phyloP scores from a whole-genome alignment of 345 rosid species.

The Gossypium anomalum region DNA sequence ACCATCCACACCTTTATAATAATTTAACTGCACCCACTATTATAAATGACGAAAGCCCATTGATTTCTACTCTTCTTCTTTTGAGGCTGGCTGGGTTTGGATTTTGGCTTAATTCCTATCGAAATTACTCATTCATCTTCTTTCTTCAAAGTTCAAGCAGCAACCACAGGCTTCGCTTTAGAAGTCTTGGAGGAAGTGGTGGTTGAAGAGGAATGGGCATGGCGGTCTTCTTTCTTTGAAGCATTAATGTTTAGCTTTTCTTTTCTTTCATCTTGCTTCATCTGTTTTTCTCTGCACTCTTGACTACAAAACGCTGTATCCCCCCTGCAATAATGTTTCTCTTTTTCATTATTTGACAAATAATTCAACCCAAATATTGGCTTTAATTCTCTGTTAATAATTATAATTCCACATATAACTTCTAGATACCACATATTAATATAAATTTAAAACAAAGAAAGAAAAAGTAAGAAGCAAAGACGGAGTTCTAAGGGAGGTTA shows the following conservation, averaged over 20 bases:
- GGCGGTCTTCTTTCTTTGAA: constrained; percentile 18
- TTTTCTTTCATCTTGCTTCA: constrained; percentile 61
- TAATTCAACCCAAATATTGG: not conserved
- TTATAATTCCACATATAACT: too few relatives aligned
- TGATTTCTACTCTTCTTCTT: not conserved
- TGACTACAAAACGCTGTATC: constrained; percentile 79
- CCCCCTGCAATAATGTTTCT: constrained; percentile 40
- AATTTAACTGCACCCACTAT: constrained; percentile 4
- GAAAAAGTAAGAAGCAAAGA: not conserved
- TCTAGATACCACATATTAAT: too few relatives aligned
- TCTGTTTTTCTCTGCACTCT: constrained; percentile 80
- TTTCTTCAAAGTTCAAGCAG: constrained; percentile 19
- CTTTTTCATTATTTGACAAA: not conserved
- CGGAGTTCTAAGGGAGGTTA: not conserved
- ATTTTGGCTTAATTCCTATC: not conserved
- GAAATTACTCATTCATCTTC: not conserved
- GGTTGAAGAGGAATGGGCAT: constrained; percentile 17
- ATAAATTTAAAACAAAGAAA: not conserved
- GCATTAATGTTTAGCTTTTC: constrained; percentile 23
- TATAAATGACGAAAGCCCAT: not conserved
- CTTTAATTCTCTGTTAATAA: not conserved
- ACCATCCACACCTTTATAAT: not conserved
- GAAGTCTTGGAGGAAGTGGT: constrained; percentile 9
- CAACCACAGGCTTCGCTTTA: constrained; percentile 28
- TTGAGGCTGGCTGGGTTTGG: not conserved